Conservation (phyloP, 1,284 basidiomycete species). For the Trichosporon sp. region DNA sequence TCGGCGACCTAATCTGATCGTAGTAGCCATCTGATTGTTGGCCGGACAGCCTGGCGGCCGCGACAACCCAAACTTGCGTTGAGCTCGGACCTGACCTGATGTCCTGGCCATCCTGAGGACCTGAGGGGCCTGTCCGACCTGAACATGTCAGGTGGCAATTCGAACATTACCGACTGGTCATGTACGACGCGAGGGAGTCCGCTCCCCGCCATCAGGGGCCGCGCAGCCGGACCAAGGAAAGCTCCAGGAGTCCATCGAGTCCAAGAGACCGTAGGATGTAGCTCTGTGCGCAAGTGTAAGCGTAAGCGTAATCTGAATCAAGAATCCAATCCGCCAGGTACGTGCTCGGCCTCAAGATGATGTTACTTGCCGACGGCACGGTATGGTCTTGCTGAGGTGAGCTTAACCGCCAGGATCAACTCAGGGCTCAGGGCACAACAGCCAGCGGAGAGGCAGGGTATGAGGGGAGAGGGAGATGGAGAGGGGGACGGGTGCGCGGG, state of each 20-base stretch:
- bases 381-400: neutral
- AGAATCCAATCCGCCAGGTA: neutral
- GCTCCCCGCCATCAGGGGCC: constrained; percentile 21
- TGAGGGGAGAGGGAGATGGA: neutral
- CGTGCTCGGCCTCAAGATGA: neutral
- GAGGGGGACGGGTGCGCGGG: neutral
- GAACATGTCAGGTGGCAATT: neutral
- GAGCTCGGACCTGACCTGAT: neutral
- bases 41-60: neutral
- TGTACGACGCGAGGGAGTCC: constrained; percentile 6
- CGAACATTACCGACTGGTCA: neutral
- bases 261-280: neutral
- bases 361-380: constrained; percentile 1
- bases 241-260: too few species aligned
- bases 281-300: neutral
- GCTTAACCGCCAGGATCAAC: neutral
- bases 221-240: constrained; percentile 5
- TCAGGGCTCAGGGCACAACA: neutral
- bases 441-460: neutral
- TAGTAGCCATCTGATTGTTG: constrained; percentile 1
- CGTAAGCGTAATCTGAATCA: constrained; percentile 4
- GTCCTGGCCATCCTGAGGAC: neutral
- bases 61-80: constrained; percentile 3
- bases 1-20: neutral
- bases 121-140: neutral